Percentiles rank a stretch among this genome's conserved stretches.
phyloP scores from a whole-genome alignment of 495 filamentous ascomycete genomes.

The Talaromyces liani region DNA sequence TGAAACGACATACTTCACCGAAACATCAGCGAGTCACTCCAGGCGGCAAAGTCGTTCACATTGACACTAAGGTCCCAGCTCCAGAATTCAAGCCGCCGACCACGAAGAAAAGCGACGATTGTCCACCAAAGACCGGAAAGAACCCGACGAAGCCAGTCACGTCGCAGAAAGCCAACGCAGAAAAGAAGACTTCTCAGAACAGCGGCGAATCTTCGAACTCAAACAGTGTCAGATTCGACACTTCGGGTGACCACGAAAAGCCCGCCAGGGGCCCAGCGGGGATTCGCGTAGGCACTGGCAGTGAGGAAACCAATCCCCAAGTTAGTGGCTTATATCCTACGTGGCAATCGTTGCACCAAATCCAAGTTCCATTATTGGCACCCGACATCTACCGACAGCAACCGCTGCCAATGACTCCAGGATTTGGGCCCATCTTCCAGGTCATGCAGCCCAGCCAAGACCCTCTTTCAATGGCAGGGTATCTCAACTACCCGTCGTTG shows the following conservation, averaged over 20 bases:
- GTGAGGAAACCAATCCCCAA: neutral
- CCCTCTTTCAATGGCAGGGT: neutral
- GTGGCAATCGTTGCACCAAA: constrained; percentile 1
- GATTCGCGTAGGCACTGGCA: neutral
- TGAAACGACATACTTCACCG: constrained; percentile 54
- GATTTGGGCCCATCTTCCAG: neutral
- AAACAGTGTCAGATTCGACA: neutral
- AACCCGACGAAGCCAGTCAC: neutral
- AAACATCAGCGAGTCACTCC: constrained; percentile 56
- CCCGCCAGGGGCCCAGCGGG: neutral
- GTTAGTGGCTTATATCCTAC: neutral
- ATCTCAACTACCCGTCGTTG: neutral
- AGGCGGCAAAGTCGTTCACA: constrained; percentile 56
- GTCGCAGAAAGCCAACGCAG: neutral
- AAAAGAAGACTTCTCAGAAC: neutral
- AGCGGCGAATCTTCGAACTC: neutral
- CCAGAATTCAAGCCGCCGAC: constrained; percentile 25
- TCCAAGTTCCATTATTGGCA: constrained; percentile 5
- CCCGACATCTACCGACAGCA: constrained; percentile 1
- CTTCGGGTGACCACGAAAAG: neutral
- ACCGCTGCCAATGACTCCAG: neutral
- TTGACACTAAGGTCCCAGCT: constrained; percentile 20
- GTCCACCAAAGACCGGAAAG: neutral
- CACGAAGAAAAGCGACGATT: constrained; percentile 5
- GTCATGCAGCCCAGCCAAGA: constrained; percentile 3